Conservation (phyloP, 2,329 filamentous ascomycete species). For the Hawksworthiomyces lignivorus region DNA sequence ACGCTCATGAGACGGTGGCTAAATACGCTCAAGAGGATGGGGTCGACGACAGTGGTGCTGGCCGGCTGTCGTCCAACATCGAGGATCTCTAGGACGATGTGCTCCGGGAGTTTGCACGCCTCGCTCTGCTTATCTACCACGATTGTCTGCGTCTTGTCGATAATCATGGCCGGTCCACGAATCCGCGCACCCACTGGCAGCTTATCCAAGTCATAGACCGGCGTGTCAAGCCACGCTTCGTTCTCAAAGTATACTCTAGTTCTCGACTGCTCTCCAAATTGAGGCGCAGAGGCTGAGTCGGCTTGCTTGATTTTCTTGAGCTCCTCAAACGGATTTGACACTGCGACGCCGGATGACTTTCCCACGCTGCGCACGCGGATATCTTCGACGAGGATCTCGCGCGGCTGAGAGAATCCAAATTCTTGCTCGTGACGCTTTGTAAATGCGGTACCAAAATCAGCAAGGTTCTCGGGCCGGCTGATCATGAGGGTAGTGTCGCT, state of each 20-base stretch:
- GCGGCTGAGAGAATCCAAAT: constrained; percentile 62
- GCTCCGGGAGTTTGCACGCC: constrained; percentile 70
- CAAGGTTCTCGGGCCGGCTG: constrained; percentile 40
- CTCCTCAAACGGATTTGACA: constrained; percentile 82
- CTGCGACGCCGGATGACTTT: constrained; percentile 86
- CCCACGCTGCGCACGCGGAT: constrained; percentile 49
- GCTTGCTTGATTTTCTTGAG: constrained; percentile 85
- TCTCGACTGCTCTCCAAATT: constrained; percentile 78
- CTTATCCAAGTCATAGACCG: constrained; percentile 83
- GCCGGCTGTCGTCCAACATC: too few species aligned
- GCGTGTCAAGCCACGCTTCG: constrained; percentile 84
- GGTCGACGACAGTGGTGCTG: not conserved
- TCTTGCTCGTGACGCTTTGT: constrained; percentile 62
- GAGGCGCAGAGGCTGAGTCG: constrained; percentile 71
- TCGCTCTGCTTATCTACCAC: constrained; percentile 59
- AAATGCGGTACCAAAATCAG: constrained; percentile 41
- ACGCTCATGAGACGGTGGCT: constrained; percentile 24
- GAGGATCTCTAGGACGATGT: too few species aligned
- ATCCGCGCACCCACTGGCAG: constrained; percentile 58
- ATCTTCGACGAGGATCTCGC: constrained; percentile 67
- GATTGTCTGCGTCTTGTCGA: constrained; percentile 28
- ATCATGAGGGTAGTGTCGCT: constrained; percentile 85
- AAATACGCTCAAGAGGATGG: too few species aligned
- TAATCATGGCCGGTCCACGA: constrained; percentile 42
- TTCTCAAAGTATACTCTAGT: constrained; percentile 85